phyloP scores from a whole-genome alignment of 148 eudicot species.

The Vaccinium corymbosum region DNA sequence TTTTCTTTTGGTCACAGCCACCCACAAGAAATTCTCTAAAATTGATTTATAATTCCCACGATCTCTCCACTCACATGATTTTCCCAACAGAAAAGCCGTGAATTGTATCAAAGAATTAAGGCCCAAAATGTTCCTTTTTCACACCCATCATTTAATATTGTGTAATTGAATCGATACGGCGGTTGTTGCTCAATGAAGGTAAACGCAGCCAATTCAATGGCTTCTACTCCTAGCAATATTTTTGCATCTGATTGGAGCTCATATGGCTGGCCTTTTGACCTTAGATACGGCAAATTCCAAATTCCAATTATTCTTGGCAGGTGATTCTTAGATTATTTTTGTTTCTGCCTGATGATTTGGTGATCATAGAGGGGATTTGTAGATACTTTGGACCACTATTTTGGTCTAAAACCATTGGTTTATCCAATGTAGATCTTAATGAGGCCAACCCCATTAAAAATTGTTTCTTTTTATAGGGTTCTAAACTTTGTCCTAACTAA shows the following conservation, averaged over 20 bases:
- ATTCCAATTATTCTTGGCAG: neutral
- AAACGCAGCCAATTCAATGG: neutral
- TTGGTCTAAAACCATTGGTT: no score
- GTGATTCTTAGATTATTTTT: neutral
- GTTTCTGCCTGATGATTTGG: neutral
- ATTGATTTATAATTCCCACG: neutral
- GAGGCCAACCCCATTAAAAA: no score
- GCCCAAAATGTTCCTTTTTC: neutral
- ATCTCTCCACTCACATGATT: neutral
- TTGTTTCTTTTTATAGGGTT: no score
- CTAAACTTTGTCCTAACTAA: no score
- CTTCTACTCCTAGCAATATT: neutral
- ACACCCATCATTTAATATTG: neutral
- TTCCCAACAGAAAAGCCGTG: neutral
- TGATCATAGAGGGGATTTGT: neutral
- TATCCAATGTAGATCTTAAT: no score
- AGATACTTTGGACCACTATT: no score
- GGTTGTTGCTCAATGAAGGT: neutral
- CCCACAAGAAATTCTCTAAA: conserved; percentile 18
- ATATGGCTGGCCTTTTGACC: conserved; percentile 5
- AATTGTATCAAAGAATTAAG: neutral
- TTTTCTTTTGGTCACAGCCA: neutral
- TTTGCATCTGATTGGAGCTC: neutral
- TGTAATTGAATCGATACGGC: neutral
- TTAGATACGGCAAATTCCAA: neutral